Conservation (phyloP, 2,329 filamentous ascomycete genomes). For the Pyrenochaeta sp. region DNA sequence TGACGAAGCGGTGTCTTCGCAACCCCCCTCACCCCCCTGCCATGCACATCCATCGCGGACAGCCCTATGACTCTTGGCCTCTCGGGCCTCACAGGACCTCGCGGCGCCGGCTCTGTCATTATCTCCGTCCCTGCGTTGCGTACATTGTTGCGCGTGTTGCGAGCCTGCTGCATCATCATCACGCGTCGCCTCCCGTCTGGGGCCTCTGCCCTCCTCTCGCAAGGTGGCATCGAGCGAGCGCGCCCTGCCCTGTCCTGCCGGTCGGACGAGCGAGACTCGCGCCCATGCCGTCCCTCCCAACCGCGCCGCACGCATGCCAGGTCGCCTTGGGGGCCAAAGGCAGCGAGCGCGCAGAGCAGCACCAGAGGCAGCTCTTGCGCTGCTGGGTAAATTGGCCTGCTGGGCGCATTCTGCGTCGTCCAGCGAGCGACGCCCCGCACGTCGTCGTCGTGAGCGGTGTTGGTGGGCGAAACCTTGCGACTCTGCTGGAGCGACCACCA, state of each 20-base stretch:
- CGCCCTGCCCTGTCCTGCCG: not conserved
- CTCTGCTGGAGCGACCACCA: conserved; percentile 5
- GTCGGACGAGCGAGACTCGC: not conserved
- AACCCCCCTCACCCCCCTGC: conserved; percentile 23
- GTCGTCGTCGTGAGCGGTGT: conserved; percentile 8
- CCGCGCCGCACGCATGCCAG: conserved; percentile 12
- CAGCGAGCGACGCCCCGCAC: conserved; percentile 7
- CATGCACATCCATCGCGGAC: conserved; percentile 19
- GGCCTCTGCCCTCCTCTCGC: not conserved
- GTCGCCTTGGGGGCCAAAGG: conserved; percentile 19
- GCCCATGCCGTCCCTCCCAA: conserved; percentile 3
- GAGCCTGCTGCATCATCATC: conserved; percentile 2
- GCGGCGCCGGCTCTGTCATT: conserved; percentile 27
- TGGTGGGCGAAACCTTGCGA: conserved; percentile 14
- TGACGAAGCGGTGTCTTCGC: conserved; percentile 34
- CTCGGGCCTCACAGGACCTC: conserved; percentile 12
- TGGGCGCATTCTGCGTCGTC: not conserved
- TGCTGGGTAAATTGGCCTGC: conserved; percentile 17
- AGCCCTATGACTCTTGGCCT: conserved; percentile 38
- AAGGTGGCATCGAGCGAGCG: not conserved
- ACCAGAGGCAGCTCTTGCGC: not conserved
- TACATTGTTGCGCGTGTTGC: not conserved
- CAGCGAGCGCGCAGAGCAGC: not conserved
- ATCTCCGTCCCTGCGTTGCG: conserved; percentile 26
- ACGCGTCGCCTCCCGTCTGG: conserved; percentile 15